Evolutionary conservation across 768 basidiomycete species (phyloP).

Genomic region (Leccinum imitatum): DNA sequence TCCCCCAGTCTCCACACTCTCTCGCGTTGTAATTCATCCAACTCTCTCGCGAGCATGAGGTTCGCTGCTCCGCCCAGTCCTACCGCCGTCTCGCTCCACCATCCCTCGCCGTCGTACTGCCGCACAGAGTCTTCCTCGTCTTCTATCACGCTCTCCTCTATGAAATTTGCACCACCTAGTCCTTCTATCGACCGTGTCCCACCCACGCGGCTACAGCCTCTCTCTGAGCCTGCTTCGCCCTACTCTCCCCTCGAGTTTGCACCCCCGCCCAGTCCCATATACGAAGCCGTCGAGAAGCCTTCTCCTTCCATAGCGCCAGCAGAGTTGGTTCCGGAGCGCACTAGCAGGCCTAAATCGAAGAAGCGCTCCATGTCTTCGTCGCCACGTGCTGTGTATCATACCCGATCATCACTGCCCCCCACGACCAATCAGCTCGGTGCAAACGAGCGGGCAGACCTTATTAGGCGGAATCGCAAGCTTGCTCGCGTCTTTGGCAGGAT

Average conservation of each 20-base stretch:
- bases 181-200: conserved; percentile 16
- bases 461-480: conserved; percentile 74
- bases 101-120: conserved; percentile 11
- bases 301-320: conserved; percentile 43
- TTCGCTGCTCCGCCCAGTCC: conserved; percentile 34
- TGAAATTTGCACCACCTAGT: conserved; percentile 31
- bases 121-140: conserved; percentile 13
- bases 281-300: conserved; percentile 32
- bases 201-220: conserved; percentile 13
- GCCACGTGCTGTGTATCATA: conserved; percentile 19
- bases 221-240: conserved; percentile 27
- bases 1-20: conserved; percentile 21
- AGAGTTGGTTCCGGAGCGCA: conserved; percentile 45
- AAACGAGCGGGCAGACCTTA: conserved; percentile 66
- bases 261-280: conserved; percentile 16
- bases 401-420: conserved; percentile 44
- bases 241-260: conserved; percentile 34
- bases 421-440: conserved; percentile 67
- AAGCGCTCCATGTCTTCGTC: conserved; percentile 33
- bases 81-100: conserved; percentile 3
- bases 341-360: conserved; percentile 15
- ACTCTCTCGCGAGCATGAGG: conserved; percentile 32
- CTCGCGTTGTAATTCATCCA: conserved; percentile 18
- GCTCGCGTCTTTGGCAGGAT: conserved; percentile 77
- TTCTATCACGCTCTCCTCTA: conserved; percentile 27